Evolutionary conservation across 2,329 filamentous ascomycete species (phyloP).

Genomic region (Fusarium burgessii): DNA sequence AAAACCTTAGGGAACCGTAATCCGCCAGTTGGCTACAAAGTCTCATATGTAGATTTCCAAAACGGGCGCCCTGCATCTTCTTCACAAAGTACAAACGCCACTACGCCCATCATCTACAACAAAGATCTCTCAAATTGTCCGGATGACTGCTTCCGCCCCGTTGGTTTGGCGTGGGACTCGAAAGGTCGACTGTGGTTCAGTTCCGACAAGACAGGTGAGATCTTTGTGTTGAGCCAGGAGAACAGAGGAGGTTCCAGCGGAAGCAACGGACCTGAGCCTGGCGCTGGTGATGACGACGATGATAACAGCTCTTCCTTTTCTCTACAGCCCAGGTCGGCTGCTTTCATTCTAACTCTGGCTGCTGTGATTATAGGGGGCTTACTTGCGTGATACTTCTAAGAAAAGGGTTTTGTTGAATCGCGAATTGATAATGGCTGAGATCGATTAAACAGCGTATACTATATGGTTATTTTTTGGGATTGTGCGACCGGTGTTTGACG

Average conservation of each 20-base stretch:
- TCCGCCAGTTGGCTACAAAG: conserved; percentile 60
- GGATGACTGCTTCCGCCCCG: conserved; percentile 70
- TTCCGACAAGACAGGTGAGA: conserved; percentile 74
- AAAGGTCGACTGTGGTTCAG: conserved; percentile 70
- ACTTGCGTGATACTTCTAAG: conserved; percentile 42
- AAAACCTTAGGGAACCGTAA: conserved; percentile 55
- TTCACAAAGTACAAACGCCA: conserved; percentile 59
- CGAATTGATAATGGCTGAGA: neutral
- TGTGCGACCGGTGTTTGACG: neutral
- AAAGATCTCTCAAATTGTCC: conserved; percentile 65
- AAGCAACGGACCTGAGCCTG: neutral
- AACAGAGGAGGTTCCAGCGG: conserved; percentile 3
- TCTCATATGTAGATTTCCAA: conserved; percentile 57
- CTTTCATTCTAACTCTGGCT: conserved; percentile 45
- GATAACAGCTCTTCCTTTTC: conserved; percentile 34
- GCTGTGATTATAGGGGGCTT: conserved; percentile 48
- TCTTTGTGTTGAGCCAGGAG: conserved; percentile 63
- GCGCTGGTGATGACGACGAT: conserved; percentile 7
- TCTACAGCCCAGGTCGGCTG: conserved; percentile 36
- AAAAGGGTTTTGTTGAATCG: neutral
- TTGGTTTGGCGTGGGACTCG: conserved; percentile 65
- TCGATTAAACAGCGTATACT: neutral
- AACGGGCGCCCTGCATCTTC: conserved; percentile 57
- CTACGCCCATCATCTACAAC: conserved; percentile 67
- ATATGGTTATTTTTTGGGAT: too few relatives aligned